Percentiles rank a stretch among this genome's conserved stretches.
Conservation (phyloP, 2,329 filamentous ascomycete species). For the Claviceps cyperi region DNA sequence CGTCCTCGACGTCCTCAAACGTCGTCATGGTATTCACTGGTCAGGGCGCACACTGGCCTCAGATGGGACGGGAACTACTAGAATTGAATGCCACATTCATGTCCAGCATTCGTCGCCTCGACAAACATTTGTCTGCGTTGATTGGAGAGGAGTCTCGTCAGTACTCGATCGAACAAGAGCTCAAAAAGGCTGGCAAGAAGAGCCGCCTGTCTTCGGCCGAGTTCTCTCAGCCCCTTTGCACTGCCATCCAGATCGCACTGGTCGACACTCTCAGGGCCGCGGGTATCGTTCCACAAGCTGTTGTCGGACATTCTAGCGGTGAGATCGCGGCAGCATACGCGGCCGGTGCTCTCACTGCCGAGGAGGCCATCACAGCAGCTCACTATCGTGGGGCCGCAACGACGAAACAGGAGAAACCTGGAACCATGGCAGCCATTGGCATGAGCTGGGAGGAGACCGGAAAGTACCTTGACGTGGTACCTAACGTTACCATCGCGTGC, state of each 20-base stretch:
- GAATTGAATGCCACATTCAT: constrained; percentile 5
- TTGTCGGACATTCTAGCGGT: constrained; percentile 25
- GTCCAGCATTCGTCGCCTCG: constrained; percentile 8
- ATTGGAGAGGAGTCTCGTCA: neutral
- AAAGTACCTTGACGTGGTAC: neutral
- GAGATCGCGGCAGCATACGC: constrained; percentile 28
- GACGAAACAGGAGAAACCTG: neutral
- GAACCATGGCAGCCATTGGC: constrained; percentile 5
- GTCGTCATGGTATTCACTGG: constrained; percentile 20
- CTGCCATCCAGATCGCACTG: constrained; percentile 36
- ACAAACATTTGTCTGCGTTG: neutral
- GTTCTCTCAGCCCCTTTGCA: constrained; percentile 36
- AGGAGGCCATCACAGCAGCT: constrained; percentile 19
- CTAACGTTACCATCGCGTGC: constrained; percentile 3
- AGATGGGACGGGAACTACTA: constrained; percentile 22
- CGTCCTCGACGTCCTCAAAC: neutral
- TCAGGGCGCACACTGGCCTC: constrained; percentile 30
- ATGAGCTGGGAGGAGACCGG: neutral
- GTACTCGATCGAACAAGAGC: constrained; percentile 1
- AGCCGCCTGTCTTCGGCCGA: constrained; percentile 15
- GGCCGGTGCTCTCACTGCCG: constrained; percentile 13
- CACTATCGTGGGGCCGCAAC: constrained; percentile 15
- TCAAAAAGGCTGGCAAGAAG: constrained; percentile 9
- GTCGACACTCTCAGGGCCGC: constrained; percentile 20
- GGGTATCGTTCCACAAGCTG: constrained; percentile 15